Evolutionary conservation across 2,329 filamentous ascomycete genomes (phyloP).

Genomic region (Leptodontidium sp.): DNA sequence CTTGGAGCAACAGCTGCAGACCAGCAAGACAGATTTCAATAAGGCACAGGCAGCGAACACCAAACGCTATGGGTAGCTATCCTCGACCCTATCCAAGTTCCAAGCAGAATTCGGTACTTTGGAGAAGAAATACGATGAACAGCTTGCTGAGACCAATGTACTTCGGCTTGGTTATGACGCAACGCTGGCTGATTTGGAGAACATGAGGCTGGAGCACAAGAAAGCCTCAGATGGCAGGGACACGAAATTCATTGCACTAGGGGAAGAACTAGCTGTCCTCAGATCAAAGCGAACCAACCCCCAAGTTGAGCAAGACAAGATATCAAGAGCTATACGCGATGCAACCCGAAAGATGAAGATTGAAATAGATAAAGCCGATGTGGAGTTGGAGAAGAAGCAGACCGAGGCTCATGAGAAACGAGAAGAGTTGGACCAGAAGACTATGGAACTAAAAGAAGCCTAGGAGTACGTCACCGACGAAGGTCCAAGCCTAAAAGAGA

Average conservation of each 20-base stretch:
- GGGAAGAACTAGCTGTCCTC: not conserved
- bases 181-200: not conserved
- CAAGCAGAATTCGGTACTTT: not conserved
- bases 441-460: not conserved
- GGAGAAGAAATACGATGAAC: not conserved
- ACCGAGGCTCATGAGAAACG: not conserved
- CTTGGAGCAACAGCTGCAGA: too few species aligned
- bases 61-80: not conserved
- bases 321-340: not conserved
- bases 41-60: not conserved
- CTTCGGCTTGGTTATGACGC: not conserved
- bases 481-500: not conserved
- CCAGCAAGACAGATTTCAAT: not conserved
- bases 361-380: not conserved
- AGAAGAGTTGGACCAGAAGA: not conserved
- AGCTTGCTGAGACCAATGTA: not conserved
- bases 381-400: not conserved
- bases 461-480: constrained; percentile 2
- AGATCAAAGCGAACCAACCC: not conserved
- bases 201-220: not conserved
- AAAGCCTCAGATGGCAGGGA: not conserved
- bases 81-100: not conserved
- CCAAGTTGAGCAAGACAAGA: not conserved
- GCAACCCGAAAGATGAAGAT: not conserved
- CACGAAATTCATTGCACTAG: not conserved